Conservation (phyloP, 1,284 basidiomycete genomes). For the Golubevia pallescens region DNA sequence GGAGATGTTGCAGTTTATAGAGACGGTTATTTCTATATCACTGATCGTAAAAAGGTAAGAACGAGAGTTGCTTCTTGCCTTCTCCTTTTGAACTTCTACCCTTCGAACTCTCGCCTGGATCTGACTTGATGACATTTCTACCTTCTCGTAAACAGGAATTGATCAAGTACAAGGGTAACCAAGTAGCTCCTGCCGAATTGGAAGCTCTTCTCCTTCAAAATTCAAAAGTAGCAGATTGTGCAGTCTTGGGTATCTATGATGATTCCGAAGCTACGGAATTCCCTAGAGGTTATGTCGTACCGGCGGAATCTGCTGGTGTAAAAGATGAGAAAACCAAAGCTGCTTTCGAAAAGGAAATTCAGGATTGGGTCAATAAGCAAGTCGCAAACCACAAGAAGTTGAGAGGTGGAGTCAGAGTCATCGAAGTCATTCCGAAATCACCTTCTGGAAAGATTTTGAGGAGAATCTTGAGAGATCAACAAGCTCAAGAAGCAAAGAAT, state of each 20-base stretch:
- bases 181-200: constrained; percentile 82
- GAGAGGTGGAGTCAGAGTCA: constrained; percentile 42
- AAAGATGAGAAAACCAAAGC: constrained; percentile 17
- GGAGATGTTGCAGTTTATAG: constrained; percentile 69
- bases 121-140: constrained; percentile 4
- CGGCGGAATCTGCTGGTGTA: constrained; percentile 13
- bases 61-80: no score
- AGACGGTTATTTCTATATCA: constrained; percentile 58
- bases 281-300: constrained; percentile 48
- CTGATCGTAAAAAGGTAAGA: constrained; percentile 66
- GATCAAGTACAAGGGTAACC: constrained; percentile 33
- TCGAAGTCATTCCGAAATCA: constrained; percentile 35
- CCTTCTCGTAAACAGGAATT: constrained; percentile 9
- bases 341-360: constrained; percentile 33
- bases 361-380: constrained; percentile 39
- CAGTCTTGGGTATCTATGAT: not conserved
- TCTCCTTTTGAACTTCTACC: not conserved
- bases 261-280: constrained; percentile 19
- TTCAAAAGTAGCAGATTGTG: constrained; percentile 14
- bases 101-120: not conserved
- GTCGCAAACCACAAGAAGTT: constrained; percentile 54
- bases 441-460: constrained; percentile 58
- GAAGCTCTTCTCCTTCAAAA: constrained; percentile 72
- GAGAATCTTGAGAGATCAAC: constrained; percentile 42
- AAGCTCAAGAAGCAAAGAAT: constrained; percentile 23